Evolutionary conservation across 2,329 filamentous ascomycete species (phyloP), one percentile per base, ranked within the genome.

Genomic region (Cryphonectria nitschkei): DNA sequence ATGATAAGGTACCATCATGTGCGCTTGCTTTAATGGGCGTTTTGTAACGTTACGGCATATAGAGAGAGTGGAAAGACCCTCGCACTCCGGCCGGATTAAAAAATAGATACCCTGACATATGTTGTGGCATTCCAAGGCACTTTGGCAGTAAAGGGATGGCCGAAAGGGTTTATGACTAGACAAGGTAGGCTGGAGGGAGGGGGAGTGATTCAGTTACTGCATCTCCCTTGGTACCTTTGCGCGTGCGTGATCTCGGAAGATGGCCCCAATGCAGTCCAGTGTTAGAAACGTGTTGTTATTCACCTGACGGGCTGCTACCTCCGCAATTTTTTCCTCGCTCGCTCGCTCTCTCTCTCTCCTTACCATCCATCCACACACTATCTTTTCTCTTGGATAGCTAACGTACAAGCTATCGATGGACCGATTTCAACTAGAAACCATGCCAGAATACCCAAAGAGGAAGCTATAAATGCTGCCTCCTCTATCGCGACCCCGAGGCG

Each of bases 31-130:
- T 3, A 16, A n/a, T 46, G 37, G n/a, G 14, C 7, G 2, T 64
- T 29, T 64, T 64, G 61, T 64, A 64, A 64, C 61, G 61, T 64
- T 64, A 64, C 61, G 37, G 29, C 14, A 58, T 34, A 3, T 50
- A 7, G 22, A 39, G 37, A 13, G 37, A 39, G 37, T 11, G 11
- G 37, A 39, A 16, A 50, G 16, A 19, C 19, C 61, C 32, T 46
- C n/a, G 37, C n/a, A 16, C 41, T 29, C 41, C 37, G n/a, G 22
- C 41, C 61, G 37, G 37, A 46, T 22, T 13, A 43, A 39, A 22
- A 39, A 62, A 22, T 26, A 26, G 37, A n/a, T 2, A 39, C 16
- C 9, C 5, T 19, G 32, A 63, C 34, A 9, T n/a, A 46, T 29
- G 9, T 64, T 46, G 19, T 29, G 29, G 37, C 61, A 64, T 64